Percentiles rank a stretch among this genome's conserved stretches.
phyloP scores from a whole-genome alignment of 208 protist genomes.

The Lotmaria passim region DNA sequence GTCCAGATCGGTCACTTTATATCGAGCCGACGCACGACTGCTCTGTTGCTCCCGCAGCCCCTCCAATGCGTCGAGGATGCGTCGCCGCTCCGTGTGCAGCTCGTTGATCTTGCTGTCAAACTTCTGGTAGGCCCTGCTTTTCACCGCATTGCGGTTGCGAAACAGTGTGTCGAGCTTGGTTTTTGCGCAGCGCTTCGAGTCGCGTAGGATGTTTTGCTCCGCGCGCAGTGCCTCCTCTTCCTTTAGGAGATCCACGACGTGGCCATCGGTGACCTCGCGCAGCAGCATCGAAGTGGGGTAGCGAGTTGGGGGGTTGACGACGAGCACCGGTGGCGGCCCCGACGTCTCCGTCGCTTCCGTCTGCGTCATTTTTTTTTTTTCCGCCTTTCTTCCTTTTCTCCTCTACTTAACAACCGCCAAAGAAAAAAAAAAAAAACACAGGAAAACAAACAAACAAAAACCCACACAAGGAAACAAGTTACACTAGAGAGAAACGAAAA shows the following conservation, averaged over 20 bases:
- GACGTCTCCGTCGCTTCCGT: neutral
- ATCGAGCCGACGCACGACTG: slow-evolving; percentile 17
- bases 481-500: too few relatives aligned
- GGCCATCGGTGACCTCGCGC: slow-evolving; percentile 27
- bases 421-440: too few relatives aligned
- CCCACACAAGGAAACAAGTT: too few relatives aligned
- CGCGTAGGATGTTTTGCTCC: slow-evolving; percentile 12
- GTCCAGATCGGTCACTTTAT: slow-evolving; percentile 15
- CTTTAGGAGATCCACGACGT: slow-evolving; percentile 13
- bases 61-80: slow-evolving; percentile 30
- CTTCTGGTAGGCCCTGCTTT: slow-evolving; percentile 19
- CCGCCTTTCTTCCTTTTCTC: neutral
- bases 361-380: neutral
- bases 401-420: too few relatives aligned
- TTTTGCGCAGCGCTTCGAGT: slow-evolving; percentile 22
- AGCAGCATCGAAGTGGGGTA: slow-evolving; percentile 39
- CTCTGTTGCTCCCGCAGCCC: slow-evolving; percentile 13
- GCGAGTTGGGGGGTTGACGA: slow-evolving; percentile 10
- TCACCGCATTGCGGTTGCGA: slow-evolving; percentile 3
- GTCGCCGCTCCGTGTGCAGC: slow-evolving; percentile 36
- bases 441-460: too few relatives aligned
- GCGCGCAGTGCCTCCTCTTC: slow-evolving; percentile 42
- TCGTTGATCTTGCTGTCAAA: slow-evolving; percentile 24
- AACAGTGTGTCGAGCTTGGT: slow-evolving; percentile 14
- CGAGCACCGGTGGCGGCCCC: neutral